Base-by-base conservation (phyloP, 345 rosid species). In the Corymbia maculata region DNA sequence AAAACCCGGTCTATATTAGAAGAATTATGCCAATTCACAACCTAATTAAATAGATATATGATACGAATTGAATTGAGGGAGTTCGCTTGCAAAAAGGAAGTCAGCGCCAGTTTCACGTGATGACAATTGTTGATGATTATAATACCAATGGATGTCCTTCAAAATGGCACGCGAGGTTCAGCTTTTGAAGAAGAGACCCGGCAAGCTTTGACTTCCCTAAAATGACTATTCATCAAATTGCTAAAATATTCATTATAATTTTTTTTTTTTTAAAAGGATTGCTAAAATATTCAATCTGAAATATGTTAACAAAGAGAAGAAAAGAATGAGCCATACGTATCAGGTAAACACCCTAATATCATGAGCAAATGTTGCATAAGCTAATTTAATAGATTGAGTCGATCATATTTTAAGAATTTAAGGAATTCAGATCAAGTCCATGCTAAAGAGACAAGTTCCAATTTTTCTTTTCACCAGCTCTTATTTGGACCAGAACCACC, bases 371-470 rank as follows among this genome's bases (percentile, higher is more conserved):
- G 36, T 36, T 36, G 47, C 80, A 2, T 70, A 36, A 70, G 36
- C 47, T 36, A 2, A 70, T 36, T 6, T 36, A 36, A 70, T 36
- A 70, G 24, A 70, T 36, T 13, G 1, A 70, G 26, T 36, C 0
- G 2, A 36, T 36, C 13, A 70, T 70, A 36, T 70, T 19, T 70
- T 19, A 70, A 17, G 13, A 70, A 36, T 70, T 7, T 36, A 70
- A 16, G 0, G 13, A 70, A 70, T 24, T 19, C 4, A 0, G 24
- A 70, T 70, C 0, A 0, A 6, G 11, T 70, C 0, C 47, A 17
- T 0, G 2, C 32, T 16, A 32, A 70, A 70, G 36, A 10, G 24
- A 17, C 47, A 36, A 70, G 2, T 32, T 70, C 45, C 0, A 1
- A 70, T 36, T 36, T 32, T 36, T 70, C 47, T 0, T 9, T 70